Conservation (phyloP, 306 rosid genomes). For the Spatholobus suberectus region DNA sequence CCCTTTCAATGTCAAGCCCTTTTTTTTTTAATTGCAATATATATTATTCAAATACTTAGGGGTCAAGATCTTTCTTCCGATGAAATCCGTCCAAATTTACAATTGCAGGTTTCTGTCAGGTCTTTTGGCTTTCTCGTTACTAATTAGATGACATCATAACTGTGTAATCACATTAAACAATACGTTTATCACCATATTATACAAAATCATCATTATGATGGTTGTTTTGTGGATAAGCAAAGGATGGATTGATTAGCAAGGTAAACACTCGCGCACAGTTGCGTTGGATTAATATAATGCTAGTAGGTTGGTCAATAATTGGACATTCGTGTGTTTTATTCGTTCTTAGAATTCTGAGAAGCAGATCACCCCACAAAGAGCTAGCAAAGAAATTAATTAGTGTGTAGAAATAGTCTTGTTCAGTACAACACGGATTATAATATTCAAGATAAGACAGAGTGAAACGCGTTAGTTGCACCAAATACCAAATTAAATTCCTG, state of each 20-base stretch:
- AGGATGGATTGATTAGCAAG: slow-evolving; percentile 62
- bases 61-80: not conserved
- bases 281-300: slow-evolving; percentile 46
- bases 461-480: slow-evolving; percentile 68
- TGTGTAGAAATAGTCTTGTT: slow-evolving; percentile 45
- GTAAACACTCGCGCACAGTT: slow-evolving; percentile 52
- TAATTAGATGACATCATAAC: not conserved
- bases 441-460: slow-evolving; percentile 42
- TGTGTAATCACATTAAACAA: slow-evolving; percentile 2
- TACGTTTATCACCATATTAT: not conserved
- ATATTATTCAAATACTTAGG: not conserved
- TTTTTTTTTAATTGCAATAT: not conserved
- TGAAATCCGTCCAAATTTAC: not conserved
- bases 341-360: slow-evolving; percentile 33
- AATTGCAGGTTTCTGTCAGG: not conserved
- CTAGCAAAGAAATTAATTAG: slow-evolving; percentile 23
- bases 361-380: slow-evolving; percentile 28
- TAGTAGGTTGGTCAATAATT: slow-evolving; percentile 45
- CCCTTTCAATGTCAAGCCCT: not conserved
- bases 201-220: slow-evolving; percentile 40
- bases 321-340: slow-evolving; percentile 26
- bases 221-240: slow-evolving; percentile 68
- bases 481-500: slow-evolving; percentile 63
- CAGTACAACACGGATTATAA: slow-evolving; percentile 38
- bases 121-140: not conserved